phyloP scores from a whole-genome alignment of 1,284 basidiomycete genomes.

The Ceratobasidium sp. region DNA sequence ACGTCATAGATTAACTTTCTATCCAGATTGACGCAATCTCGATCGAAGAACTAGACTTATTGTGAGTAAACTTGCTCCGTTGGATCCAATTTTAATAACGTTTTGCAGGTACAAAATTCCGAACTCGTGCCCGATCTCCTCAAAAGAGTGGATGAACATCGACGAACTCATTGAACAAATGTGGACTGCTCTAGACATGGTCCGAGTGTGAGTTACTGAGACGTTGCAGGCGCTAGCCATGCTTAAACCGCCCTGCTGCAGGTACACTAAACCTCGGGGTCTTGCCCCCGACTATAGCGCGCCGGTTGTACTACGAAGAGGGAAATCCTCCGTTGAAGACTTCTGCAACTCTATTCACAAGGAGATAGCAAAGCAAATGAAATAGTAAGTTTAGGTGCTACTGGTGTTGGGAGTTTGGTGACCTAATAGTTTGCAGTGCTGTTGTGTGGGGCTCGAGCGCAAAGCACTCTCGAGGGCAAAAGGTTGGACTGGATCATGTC shows the following conservation, averaged over 20 bases:
- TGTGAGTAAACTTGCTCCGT: conserved; percentile 60
- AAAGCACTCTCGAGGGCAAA: conserved; percentile 95
- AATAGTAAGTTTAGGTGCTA: conserved; percentile 65
- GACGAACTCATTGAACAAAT: conserved; percentile 91
- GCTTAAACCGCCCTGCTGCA: conserved; percentile 38
- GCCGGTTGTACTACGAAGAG: conserved; percentile 76
- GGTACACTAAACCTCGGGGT: conserved; percentile 92
- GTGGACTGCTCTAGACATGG: conserved; percentile 89
- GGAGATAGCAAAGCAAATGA: conserved; percentile 92
- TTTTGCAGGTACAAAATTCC: conserved; percentile 83
- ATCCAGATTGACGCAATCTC: conserved; percentile 95
- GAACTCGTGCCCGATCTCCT: conserved; percentile 92
- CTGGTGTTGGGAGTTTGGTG: conserved; percentile 21
- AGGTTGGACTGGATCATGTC: conserved; percentile 89
- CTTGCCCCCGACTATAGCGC: conserved; percentile 85
- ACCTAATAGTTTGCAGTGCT: conserved; percentile 60
- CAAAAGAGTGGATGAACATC: conserved; percentile 93
- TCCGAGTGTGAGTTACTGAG: conserved; percentile 67
- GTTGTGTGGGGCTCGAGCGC: conserved; percentile 94
- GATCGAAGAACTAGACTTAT: conserved; percentile 96
- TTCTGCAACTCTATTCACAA: conserved; percentile 92
- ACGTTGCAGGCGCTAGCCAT: not conserved
- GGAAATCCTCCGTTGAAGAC: conserved; percentile 75
- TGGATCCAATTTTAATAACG: not conserved
- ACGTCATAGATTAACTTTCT: conserved; percentile 46